These are phyloP conservation scores for Cairneyella variabilis DNA, from an alignment of 495 filamentous ascomycete species.

Conservation along the genomic window DNA sequence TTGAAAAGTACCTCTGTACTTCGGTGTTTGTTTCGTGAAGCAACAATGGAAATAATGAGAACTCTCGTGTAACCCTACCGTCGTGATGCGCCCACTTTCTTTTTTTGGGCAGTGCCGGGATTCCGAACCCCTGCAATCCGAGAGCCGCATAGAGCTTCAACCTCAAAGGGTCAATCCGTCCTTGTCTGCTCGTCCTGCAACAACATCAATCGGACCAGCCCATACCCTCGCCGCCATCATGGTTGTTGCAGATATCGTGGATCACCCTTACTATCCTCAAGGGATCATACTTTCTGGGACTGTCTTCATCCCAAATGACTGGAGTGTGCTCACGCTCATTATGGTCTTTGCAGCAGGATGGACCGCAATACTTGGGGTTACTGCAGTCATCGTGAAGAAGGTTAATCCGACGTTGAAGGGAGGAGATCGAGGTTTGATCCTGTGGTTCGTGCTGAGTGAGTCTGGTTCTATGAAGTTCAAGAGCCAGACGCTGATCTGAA, in stretches of 20 bases:
- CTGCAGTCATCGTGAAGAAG: slow-evolving; percentile 37
- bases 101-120: too few species aligned
- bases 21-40: too few species aligned
- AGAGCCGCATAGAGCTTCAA: too few species aligned
- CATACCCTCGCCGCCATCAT: background rate
- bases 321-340: slow-evolving; percentile 44
- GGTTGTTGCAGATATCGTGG: too few species aligned
- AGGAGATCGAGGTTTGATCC: slow-evolving; percentile 42
- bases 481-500: background rate
- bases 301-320: slow-evolving; percentile 45
- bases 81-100: too few species aligned
- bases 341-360: slow-evolving; percentile 42
- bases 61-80: too few species aligned
- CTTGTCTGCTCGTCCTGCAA: too few species aligned
- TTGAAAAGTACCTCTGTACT: too few species aligned
- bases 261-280: slow-evolving; percentile 47
- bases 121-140: too few species aligned
- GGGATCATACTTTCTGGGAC: slow-evolving; percentile 34
- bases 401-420: slow-evolving; percentile 35
- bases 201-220: background rate
- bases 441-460: slow-evolving; percentile 60
- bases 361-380: slow-evolving; percentile 38
- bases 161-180: too few species aligned
- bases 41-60: too few species aligned
- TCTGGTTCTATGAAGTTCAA: background rate